Base-by-base conservation (phyloP, 345 rosid genomes). In the Eucalyptus shirleyi region DNA sequence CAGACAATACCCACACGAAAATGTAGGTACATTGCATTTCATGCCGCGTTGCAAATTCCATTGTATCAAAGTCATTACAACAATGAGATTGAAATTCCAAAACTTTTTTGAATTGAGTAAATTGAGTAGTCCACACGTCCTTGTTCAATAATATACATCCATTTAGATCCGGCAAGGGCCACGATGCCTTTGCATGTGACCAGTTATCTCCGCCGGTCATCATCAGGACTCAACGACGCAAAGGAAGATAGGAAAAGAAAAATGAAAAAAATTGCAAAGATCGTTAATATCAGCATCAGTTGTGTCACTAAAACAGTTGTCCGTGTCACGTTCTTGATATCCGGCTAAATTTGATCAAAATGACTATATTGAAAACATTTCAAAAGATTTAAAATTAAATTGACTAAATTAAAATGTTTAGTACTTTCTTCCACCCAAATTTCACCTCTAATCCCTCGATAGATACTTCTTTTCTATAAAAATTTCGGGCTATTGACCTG, bases 251-350 rank as follows among this genome's bases (percentile, higher is more conserved):
- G 26, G 10, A 69, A 69, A 67, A n/a, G 3, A 32, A 69, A 3
- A 4, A 30, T 4, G 9, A 15, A 17, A 34, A 32, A 69, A 69
- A 16, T 67, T n/a, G 6, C 9, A 32, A 32, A 32, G 3, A 34
- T 34, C 4, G 0, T 69, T 0, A 10, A n/a, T 18, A 0, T 69
- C 1, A 1, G 0, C 0, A 0, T 8, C 0, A 0, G 1, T 6
- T 4, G 4, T 72, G 4, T 9, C 0, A n/a, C 3, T 2, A 65
- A n/a, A 16, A 65, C 3, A 0, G 5, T 65, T 7, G 10, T 0
- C 0, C 18, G 0, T 34, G 7, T 0, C 9, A 0, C 1, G 0
- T 72, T 12, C 6, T 0, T 0, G 1, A 72, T 72, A 19, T 72
- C 15, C 0, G 0, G 1, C 1, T 11, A 37, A 37, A 72, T 9